phyloP scores from a whole-genome alignment of 495 filamentous ascomycete genomes.

The Parachaetomium inaequale region DNA sequence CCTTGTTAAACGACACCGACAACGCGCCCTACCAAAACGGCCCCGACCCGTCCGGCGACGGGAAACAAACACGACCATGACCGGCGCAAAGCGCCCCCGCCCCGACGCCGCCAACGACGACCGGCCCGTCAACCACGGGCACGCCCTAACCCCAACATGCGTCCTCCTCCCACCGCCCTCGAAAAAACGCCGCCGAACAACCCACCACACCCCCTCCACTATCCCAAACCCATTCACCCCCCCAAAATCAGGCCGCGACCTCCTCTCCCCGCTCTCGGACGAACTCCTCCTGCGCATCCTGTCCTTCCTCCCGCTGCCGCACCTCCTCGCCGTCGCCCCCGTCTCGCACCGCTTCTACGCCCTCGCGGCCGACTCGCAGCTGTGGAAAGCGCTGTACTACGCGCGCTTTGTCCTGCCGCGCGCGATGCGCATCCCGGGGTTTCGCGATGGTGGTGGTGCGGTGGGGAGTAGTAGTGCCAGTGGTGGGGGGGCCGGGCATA shows the following conservation, averaged over 20 bases:
- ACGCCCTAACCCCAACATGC: background rate
- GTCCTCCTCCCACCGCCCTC: background rate
- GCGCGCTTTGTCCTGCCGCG: constrained; percentile 82
- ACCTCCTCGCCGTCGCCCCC: constrained; percentile 69
- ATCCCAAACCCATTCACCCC: background rate
- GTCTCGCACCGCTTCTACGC: constrained; percentile 72
- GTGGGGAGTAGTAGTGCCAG: background rate
- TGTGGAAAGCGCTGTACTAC: constrained; percentile 92
- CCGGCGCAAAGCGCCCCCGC: background rate
- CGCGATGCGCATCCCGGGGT: constrained; percentile 69
- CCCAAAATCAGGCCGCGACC: constrained; percentile 28
- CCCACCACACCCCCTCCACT: background rate
- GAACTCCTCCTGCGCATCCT: constrained; percentile 85
- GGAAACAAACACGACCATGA: background rate
- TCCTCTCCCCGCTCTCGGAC: constrained; percentile 65
- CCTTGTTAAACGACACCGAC: background rate
- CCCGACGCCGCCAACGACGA: background rate
- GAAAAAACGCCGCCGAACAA: background rate
- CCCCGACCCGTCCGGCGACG: background rate
- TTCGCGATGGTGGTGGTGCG: constrained; percentile 44
- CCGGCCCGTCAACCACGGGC: background rate
- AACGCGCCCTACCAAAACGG: background rate
- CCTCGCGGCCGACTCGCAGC: constrained; percentile 76
- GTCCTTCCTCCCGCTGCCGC: constrained; percentile 64
- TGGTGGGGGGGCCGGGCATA: constrained; percentile 28